Evolutionary conservation across 352 stramenopile genomes (phyloP).

Genomic region (Phytopythium vexans): DNA sequence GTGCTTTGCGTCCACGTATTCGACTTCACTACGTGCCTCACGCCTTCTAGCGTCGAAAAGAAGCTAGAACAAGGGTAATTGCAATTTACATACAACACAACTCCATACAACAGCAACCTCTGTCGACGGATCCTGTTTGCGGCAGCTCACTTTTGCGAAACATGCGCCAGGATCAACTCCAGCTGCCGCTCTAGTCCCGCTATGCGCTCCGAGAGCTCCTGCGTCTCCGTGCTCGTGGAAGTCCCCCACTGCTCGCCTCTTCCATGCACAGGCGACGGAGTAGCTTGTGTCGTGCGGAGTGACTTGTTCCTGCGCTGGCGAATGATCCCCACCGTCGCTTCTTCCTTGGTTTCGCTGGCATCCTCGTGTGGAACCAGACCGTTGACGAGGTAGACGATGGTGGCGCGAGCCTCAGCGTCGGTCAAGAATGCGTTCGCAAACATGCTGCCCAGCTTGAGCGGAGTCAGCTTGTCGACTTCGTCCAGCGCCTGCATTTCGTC

Average conservation of each 20-base stretch:
- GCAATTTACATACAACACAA: no score
- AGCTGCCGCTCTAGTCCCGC: neutral
- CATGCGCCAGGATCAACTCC: neutral
- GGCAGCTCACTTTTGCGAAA: neutral
- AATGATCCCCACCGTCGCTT: neutral
- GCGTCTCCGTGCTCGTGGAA: neutral
- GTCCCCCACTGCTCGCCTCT: neutral
- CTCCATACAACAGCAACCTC: no score
- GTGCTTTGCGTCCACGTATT: no score
- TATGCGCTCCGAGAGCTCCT: conserved; percentile 1
- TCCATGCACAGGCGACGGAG: neutral
- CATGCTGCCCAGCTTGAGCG: conserved; percentile 9
- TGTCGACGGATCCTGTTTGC: no score
- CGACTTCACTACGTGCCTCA: no score
- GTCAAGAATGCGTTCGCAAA: conserved; percentile 13
- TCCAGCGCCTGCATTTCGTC: neutral
- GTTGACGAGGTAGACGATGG: conserved; percentile 15
- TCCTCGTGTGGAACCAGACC: conserved; percentile 10
- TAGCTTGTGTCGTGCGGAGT: neutral
- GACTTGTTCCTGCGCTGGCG: no score
- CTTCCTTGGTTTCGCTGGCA: neutral
- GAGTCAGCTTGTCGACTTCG: conserved; percentile 11
- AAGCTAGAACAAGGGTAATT: no score
- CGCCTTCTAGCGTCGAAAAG: no score
- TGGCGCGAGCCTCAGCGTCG: conserved; percentile 13